Evolutionary conservation across 1,284 basidiomycete genomes (phyloP), one percentile per base, ranked within the genome.

Genomic region (Apiotrichum siamense): DNA sequence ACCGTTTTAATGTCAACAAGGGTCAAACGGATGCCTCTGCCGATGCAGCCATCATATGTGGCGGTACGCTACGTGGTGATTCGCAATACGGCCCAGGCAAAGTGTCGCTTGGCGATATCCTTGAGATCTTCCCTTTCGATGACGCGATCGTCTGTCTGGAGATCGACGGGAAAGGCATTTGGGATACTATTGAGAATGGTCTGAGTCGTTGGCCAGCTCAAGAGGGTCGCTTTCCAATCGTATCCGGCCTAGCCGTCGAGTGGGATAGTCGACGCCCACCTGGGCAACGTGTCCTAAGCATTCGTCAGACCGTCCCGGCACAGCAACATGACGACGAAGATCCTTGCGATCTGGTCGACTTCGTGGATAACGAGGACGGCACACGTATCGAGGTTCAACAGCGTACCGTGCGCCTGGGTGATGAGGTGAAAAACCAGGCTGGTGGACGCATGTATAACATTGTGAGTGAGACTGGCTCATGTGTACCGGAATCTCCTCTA

Each of bases 151-250:
- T 96, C 2, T 88, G 90, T 7, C 67, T 91, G 26, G 86, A 75
- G 72, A 71, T 94, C 15, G 86, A 88, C 59, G 91, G 91, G 0
- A 77, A 81, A 61, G 79, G 83, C 0, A 80, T 94, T 33, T 92
- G 88, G 88, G 83, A 83, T 48, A 83, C 86, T 0, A 64, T 94
- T 18, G 91, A 96, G 67, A 79, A 80, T 26, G 82, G 83, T 1
- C 75, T 96, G 13, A 78, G 77, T 47, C 86, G 81, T 48, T 94
- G 87, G 81, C 91, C 91, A 4, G 85, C 87, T 18, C 90, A 93
- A 73, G 91, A 94, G 78, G 91, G 89, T 13, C 87, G 91, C 4
- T 96, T 96, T 70, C 91, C 91, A 0, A 79, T 91, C 21, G 77
- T 94, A 26, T 85, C 88, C 15, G 91, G 91, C n/a, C 79, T 94